A percentile compares a stretch with the other conserved stretches of the same genome.
phyloP scores from a whole-genome alignment of 371 early-diverging fungal species.

The Rhizomucor pusillus region DNA sequence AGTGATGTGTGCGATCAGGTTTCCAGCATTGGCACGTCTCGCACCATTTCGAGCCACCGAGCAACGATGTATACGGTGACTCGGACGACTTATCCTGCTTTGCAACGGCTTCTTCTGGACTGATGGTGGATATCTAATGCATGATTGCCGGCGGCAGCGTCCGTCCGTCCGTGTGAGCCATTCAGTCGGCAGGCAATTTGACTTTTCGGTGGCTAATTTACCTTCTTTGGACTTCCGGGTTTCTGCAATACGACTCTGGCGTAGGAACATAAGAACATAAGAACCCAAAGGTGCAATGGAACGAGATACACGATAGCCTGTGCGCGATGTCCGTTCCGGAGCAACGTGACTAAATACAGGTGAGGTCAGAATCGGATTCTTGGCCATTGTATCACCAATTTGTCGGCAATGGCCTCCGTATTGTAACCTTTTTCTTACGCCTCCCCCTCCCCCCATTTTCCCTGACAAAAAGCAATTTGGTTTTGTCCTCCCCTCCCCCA shows the following conservation, averaged over 20 bases:
- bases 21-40: slow-evolving; percentile 49
- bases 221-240: slow-evolving; percentile 14
- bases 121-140: not conserved
- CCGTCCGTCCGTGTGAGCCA: not conserved
- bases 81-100: not conserved
- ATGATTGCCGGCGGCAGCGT: not conserved
- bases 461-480: no score
- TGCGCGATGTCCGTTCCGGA: slow-evolving; percentile 3
- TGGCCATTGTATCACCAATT: no score
- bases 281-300: slow-evolving; percentile 7
- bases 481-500: no score
- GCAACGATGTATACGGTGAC: slow-evolving; percentile 2
- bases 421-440: no score
- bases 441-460: no score
- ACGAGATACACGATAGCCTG: slow-evolving; percentile 16
- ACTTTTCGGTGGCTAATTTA: not conserved
- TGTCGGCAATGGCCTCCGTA: no score
- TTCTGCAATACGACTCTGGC: slow-evolving; percentile 7
- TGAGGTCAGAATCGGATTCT: not conserved
- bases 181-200: not conserved
- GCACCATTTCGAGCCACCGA: slow-evolving; percentile 48
- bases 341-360: slow-evolving; percentile 7
- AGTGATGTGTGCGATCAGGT: slow-evolving; percentile 62
- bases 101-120: not conserved
- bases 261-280: slow-evolving; percentile 8